Evolutionary conservation across 139 green algal species (phyloP).

Genomic region (Picochlorum sp.): DNA sequence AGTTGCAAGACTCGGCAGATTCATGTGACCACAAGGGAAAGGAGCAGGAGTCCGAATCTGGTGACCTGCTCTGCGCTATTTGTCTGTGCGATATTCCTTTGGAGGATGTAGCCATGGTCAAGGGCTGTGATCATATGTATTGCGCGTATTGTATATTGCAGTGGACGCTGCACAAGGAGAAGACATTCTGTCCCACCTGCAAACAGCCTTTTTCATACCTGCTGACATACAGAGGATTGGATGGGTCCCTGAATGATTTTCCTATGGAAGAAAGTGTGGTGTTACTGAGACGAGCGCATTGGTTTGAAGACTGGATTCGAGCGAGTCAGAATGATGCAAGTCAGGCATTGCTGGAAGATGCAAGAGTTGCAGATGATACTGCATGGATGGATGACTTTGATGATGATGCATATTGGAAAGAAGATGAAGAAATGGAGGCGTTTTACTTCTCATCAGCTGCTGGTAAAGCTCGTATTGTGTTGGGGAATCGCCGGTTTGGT

Average conservation of each 20-base stretch:
- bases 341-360: constrained; percentile 6
- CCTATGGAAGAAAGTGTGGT: constrained; percentile 66
- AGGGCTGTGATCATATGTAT: constrained; percentile 80
- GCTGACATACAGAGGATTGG: constrained; percentile 54
- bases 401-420: constrained; percentile 49
- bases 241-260: constrained; percentile 62
- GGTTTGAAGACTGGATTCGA: constrained; percentile 53
- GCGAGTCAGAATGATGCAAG: background rate
- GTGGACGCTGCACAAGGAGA: constrained; percentile 60
- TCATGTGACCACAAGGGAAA: background rate
- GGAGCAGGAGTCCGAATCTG: constrained; percentile 15
- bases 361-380: constrained; percentile 21
- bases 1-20: constrained; percentile 5
- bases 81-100: constrained; percentile 57
- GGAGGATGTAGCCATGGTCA: constrained; percentile 53
- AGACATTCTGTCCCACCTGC: constrained; percentile 68
- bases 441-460: constrained; percentile 68
- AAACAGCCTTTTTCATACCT: constrained; percentile 45
- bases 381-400: constrained; percentile 22
- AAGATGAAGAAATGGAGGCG: constrained; percentile 64
- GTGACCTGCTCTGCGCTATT: constrained; percentile 67
- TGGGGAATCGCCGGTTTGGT: constrained; percentile 76
- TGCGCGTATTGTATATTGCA: constrained; percentile 73
- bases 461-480: constrained; percentile 44
- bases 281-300: constrained; percentile 67